phyloP scores from a whole-genome alignment of 2,329 filamentous ascomycete genomes.

The Monilinia vaccinii-corymbosi region DNA sequence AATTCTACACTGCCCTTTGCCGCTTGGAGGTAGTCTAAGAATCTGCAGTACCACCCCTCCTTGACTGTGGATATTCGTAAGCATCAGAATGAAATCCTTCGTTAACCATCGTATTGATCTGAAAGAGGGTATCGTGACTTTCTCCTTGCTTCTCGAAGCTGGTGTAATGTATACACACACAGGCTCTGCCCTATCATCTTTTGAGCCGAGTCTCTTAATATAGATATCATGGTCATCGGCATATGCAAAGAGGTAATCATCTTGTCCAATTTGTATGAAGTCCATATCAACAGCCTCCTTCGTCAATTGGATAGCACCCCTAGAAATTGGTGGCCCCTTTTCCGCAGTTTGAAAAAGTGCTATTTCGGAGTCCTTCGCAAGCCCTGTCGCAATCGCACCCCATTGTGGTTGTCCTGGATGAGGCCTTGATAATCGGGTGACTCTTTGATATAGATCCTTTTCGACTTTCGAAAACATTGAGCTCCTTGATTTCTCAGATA shows the following conservation, averaged over 20 bases:
- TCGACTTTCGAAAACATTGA: slow-evolving; percentile 42
- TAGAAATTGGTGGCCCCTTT: slow-evolving; percentile 41
- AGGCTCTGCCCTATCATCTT: slow-evolving; percentile 38
- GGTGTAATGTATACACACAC: slow-evolving; percentile 48
- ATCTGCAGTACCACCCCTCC: slow-evolving; percentile 49
- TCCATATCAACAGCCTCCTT: slow-evolving; percentile 62
- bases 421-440: slow-evolving; percentile 45
- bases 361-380: slow-evolving; percentile 68
- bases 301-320: slow-evolving; percentile 41
- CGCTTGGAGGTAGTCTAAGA: slow-evolving; percentile 33
- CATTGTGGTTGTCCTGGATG: slow-evolving; percentile 49
- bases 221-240: slow-evolving; percentile 70
- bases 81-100: slow-evolving; percentile 46
- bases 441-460: slow-evolving; percentile 49
- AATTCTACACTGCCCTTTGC: slow-evolving; percentile 37
- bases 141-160: slow-evolving; percentile 34
- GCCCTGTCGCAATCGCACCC: slow-evolving; percentile 69
- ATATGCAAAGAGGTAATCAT: slow-evolving; percentile 65
- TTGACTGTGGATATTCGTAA: slow-evolving; percentile 49
- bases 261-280: slow-evolving; percentile 51
- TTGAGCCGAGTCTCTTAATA: slow-evolving; percentile 33
- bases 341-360: slow-evolving; percentile 62
- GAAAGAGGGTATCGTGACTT: slow-evolving; percentile 40
- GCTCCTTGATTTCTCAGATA: slow-evolving; percentile 44
- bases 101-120: slow-evolving; percentile 51